Conservation (phyloP, 2,329 filamentous ascomycete species). For the Venturia effusa region DNA sequence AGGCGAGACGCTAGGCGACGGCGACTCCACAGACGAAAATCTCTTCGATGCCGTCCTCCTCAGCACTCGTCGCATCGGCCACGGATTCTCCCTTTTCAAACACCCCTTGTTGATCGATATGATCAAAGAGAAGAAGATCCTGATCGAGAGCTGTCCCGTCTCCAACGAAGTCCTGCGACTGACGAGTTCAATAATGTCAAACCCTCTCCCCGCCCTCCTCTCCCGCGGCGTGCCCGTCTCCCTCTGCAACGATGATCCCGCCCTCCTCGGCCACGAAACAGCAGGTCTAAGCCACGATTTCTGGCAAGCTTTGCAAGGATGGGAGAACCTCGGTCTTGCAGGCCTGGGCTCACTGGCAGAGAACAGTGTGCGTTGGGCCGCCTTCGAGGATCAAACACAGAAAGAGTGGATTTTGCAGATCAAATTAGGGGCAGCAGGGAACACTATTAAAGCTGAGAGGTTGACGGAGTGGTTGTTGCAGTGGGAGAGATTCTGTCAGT, state of each 20-base stretch:
- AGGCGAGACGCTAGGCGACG: constrained; percentile 75
- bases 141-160: constrained; percentile 84
- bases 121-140: constrained; percentile 77
- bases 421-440: constrained; percentile 61
- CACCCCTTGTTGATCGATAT: constrained; percentile 83
- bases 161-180: constrained; percentile 80
- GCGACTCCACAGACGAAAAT: constrained; percentile 67
- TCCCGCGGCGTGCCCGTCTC: constrained; percentile 75
- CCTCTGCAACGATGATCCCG: constrained; percentile 84
- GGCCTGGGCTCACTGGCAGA: constrained; percentile 80
- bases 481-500: constrained; percentile 86
- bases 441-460: constrained; percentile 57
- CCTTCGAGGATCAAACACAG: constrained; percentile 67
- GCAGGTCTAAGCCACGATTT: constrained; percentile 86
- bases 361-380: constrained; percentile 85
- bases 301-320: constrained; percentile 85
- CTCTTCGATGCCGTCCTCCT: constrained; percentile 82
- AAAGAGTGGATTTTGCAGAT: constrained; percentile 64
- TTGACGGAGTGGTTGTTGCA: constrained; percentile 68
- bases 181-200: constrained; percentile 62
- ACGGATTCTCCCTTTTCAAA: constrained; percentile 80
- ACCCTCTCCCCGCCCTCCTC: constrained; percentile 74
- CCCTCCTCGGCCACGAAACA: constrained; percentile 72
- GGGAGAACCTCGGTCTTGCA: constrained; percentile 81
- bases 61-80: constrained; percentile 79